Percentiles rank a stretch among this genome's conserved stretches.
phyloP scores from a whole-genome alignment of 2,329 filamentous ascomycete species.

The Didymella segeticola region DNA sequence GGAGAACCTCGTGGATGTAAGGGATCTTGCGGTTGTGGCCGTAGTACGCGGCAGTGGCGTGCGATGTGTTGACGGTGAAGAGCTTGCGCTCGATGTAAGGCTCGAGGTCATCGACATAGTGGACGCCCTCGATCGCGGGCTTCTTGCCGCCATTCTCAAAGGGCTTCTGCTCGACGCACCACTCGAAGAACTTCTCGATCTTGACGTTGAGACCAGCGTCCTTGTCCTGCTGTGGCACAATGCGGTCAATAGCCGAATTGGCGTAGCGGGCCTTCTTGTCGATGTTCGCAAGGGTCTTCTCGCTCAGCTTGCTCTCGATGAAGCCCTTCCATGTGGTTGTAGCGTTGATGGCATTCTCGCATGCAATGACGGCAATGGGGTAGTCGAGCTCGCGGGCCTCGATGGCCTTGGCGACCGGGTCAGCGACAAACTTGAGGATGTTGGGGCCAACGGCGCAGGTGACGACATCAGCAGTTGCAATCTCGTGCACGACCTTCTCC shows the following conservation, averaged over 20 bases:
- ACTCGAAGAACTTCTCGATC: slow-evolving; percentile 99
- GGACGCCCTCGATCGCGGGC: slow-evolving; percentile 83
- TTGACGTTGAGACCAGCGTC: slow-evolving; percentile 86
- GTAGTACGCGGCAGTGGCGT: slow-evolving; percentile 95
- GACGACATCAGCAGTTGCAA: slow-evolving; percentile 85
- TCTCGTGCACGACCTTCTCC: slow-evolving; percentile 81
- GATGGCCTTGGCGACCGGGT: slow-evolving; percentile 93
- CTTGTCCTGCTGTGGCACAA: slow-evolving; percentile 87
- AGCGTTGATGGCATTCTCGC: slow-evolving; percentile 96
- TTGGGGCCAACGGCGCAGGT: slow-evolving; percentile 97
- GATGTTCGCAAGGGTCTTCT: slow-evolving; percentile 71
- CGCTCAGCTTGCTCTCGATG: slow-evolving; percentile 77
- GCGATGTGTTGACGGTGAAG: slow-evolving; percentile 98
- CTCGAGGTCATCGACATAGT: slow-evolving; percentile 89
- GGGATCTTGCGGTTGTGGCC: slow-evolving; percentile 85
- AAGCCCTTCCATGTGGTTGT: slow-evolving; percentile 84
- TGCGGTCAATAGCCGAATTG: slow-evolving; percentile 98
- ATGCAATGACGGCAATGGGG: slow-evolving; percentile 91
- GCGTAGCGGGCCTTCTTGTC: slow-evolving; percentile 83
- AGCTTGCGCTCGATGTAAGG: slow-evolving; percentile 99
- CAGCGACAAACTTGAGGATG: slow-evolving; percentile 94
- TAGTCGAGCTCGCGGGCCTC: slow-evolving; percentile 70
- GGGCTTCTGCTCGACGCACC: slow-evolving; percentile 90
- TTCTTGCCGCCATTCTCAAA: slow-evolving; percentile 72
- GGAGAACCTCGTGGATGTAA: slow-evolving; percentile 88